phyloP scores from a whole-genome alignment of 2,329 filamentous ascomycete genomes.

The Trichophaea hybrida region DNA sequence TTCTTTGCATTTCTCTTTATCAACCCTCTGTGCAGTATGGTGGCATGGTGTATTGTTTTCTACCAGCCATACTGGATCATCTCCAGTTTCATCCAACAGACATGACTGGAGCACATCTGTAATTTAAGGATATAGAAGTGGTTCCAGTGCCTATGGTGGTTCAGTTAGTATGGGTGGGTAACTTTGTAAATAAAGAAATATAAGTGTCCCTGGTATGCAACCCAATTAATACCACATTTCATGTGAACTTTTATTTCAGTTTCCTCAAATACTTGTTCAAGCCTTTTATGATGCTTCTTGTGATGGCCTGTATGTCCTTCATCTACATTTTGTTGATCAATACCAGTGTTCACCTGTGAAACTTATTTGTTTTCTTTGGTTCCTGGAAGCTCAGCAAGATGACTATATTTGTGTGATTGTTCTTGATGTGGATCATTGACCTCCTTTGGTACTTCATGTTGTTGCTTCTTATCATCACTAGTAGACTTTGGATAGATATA shows the following conservation, averaged over 20 bases:
- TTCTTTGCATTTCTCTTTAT: background rate
- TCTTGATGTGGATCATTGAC: background rate
- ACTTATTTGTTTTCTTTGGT: background rate
- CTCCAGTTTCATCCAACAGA: background rate
- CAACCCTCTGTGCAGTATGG: background rate
- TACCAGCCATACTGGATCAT: background rate
- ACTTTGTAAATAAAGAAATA: too few relatives aligned
- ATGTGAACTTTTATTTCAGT: background rate
- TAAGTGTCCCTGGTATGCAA: background rate
- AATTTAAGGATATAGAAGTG: slow-evolving; percentile 6
- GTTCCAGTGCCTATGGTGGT: too few relatives aligned
- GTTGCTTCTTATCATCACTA: background rate
- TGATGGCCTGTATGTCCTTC: background rate
- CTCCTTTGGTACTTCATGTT: background rate
- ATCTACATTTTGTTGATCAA: background rate
- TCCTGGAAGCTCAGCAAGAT: background rate
- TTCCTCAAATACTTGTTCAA: background rate
- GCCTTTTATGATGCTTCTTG: background rate
- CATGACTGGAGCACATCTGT: background rate
- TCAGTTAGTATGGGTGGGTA: too few relatives aligned
- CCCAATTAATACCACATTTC: slow-evolving; percentile 1
- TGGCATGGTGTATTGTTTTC: slow-evolving; percentile 4
- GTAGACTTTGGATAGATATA: background rate
- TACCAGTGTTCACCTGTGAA: background rate
- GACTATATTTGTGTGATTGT: background rate